phyloP scores from a whole-genome alignment of 306 rosid species.

The Cucumis hystrix region DNA sequence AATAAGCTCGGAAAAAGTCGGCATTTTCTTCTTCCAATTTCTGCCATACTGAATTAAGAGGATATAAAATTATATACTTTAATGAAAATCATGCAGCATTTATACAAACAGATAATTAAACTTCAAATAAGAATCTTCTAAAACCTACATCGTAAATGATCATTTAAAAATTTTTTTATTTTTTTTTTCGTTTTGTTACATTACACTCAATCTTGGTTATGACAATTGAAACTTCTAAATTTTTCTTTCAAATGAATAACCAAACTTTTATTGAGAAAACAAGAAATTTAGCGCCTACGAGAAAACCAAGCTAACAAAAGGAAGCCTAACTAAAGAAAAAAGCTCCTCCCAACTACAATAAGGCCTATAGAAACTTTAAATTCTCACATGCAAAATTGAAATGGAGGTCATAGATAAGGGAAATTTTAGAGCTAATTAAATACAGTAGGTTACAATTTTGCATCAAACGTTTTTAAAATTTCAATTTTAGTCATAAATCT shows the following conservation, averaged over 20 bases:
- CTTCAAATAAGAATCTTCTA: not conserved
- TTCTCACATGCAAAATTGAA: not conserved
- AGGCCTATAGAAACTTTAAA: not conserved
- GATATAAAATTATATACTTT: not conserved
- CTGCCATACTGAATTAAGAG: constrained; percentile 74
- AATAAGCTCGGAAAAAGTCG: constrained; percentile 88
- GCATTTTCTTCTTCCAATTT: constrained; percentile 97
- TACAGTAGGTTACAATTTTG: not conserved
- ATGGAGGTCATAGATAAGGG: not conserved
- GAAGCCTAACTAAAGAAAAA: too few species aligned
- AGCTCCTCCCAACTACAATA: too few species aligned
- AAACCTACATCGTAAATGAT: not conserved
- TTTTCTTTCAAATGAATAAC: too few species aligned
- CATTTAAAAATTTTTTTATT: not conserved
- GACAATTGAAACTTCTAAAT: not conserved
- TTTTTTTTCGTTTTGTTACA: too few species aligned
- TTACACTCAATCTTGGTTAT: not conserved
- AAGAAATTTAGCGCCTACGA: too few species aligned
- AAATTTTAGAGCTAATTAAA: not conserved
- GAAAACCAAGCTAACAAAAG: too few species aligned
- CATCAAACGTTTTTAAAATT: not conserved
- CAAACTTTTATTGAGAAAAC: too few species aligned
- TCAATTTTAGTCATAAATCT: not conserved
- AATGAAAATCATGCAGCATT: not conserved
- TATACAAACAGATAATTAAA: not conserved